Evolutionary conservation across 2,329 filamentous ascomycete species (phyloP), one percentile per base, ranked within the genome.

Genomic region (Aspergillus sp.): DNA sequence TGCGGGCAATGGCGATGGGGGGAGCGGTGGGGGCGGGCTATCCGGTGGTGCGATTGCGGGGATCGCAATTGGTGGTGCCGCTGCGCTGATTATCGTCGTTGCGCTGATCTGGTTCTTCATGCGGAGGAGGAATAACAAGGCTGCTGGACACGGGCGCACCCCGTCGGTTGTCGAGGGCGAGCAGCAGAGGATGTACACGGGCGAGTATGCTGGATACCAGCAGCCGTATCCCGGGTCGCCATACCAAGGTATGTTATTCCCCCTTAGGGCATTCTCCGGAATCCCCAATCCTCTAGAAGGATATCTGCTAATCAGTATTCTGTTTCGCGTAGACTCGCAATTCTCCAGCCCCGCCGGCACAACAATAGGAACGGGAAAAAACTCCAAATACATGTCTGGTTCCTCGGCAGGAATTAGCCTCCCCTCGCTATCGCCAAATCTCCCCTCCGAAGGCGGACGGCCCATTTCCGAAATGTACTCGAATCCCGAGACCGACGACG

Each of bases 401-500:
- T 53, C 56, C n/a, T 47, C 56, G 7, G 19, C 38, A 7, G 46
- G 28, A 7, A 22, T 46, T 41, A 59, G 47, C 19, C 23, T 51
- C 17, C 30, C 41, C 4, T 53, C 56, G 7, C n/a, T 46, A n/a
- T 59, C 56, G 17, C 56, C 56, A 34, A 31, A 23, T 7, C n/a
- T 53, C 17, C 19, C 34, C n/a, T 52, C 56, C 1, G 48, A 53
- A 15, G n/a, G 17, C 28, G 47, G 49, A 28, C 49, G 43, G 2
- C 49, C 57, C 7, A 48, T 59, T 17, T 54, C 49, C 6, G 57
- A 59, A 28, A 47, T 59, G 23, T 28, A 46, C 41, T 45, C 53
- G 45, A 22, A 19, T 2, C 38, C 13, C 28, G 56, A 52, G 13
- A 13, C 38, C 13, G 22, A 54, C n/a, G n/a, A n/a, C n/a, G n/a